Percentiles rank a stretch among this genome's conserved stretches.
Conservation (phyloP, 345 rosid genomes). For the Citropsis articulata region DNA sequence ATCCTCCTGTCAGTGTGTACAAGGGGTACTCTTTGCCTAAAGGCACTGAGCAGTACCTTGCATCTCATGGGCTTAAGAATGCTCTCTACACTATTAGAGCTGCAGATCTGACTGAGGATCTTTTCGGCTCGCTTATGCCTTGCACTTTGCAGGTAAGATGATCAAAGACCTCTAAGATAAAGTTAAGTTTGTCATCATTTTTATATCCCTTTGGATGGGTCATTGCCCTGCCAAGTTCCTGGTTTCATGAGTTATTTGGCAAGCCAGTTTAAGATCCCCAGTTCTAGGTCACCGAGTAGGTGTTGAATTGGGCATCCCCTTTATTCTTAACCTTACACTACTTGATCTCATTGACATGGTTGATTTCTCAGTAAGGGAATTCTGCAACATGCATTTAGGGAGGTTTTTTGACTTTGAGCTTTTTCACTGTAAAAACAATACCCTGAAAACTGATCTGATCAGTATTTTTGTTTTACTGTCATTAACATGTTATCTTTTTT, state of each 20-base stretch:
- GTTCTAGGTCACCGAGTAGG: not conserved
- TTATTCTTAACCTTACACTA: not conserved
- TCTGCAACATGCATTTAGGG: not conserved
- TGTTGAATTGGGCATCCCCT: conserved; percentile 5
- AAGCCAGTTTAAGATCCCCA: not conserved
- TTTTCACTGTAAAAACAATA: not conserved
- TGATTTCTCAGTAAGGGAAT: not conserved
- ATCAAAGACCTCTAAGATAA: not conserved
- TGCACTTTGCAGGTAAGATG: conserved; percentile 65
- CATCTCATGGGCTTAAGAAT: conserved; percentile 66
- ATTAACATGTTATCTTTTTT: not conserved
- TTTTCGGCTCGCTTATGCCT: conserved; percentile 69
- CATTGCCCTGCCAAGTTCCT: not conserved
- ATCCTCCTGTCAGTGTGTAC: conserved; percentile 82
- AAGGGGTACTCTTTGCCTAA: conserved; percentile 65
- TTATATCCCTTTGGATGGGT: not conserved
- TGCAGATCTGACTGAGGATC: conserved; percentile 70
- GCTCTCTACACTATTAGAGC: conserved; percentile 72
- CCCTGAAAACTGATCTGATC: not conserved
- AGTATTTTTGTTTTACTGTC: not conserved
- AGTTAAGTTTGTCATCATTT: not conserved
- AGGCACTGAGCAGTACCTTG: conserved; percentile 58
- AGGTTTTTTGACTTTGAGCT: not conserved
- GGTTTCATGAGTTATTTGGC: not conserved
- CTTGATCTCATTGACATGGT: not conserved